Percentiles rank a stretch among this genome's conserved stretches.
Conservation (phyloP, 495 filamentous ascomycete species). For the Halenospora varia region DNA sequence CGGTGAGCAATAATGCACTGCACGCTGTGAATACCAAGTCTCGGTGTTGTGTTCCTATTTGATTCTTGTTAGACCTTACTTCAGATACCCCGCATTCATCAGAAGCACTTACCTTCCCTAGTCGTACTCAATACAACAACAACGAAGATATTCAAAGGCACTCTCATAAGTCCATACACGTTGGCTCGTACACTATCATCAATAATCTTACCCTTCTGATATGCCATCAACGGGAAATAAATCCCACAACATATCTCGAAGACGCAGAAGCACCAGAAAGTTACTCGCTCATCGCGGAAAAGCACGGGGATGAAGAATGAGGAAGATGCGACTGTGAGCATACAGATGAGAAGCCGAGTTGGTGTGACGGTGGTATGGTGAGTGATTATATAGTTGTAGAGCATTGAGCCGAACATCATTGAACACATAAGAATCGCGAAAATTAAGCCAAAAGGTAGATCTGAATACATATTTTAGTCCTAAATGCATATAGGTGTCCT, state of each 20-base stretch:
- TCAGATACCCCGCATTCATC: not conserved
- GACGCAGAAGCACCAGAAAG: conserved; percentile 50
- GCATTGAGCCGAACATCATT: conserved; percentile 42
- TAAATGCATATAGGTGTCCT: too few species aligned
- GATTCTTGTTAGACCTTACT: not conserved
- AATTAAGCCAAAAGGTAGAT: conserved; percentile 52
- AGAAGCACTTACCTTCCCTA: conserved; percentile 30
- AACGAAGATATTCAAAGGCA: conserved; percentile 52
- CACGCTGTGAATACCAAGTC: conserved; percentile 25
- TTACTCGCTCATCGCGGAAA: conserved; percentile 34
- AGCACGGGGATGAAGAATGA: conserved; percentile 37
- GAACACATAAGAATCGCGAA: conserved; percentile 55
- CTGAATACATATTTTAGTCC: too few species aligned
- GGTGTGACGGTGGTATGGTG: conserved; percentile 17
- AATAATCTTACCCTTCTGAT: conserved; percentile 44
- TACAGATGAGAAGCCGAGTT: conserved; percentile 31
- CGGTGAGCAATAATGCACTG: conserved; percentile 21
- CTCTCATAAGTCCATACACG: conserved; percentile 48
- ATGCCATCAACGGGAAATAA: conserved; percentile 50
- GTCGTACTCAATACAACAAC: conserved; percentile 42
- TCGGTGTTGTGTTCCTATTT: conserved; percentile 10
- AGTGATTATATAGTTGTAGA: conserved; percentile 34
- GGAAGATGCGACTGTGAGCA: conserved; percentile 32
- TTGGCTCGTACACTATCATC: conserved; percentile 45
- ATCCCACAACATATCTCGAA: conserved; percentile 51